phyloP scores from a whole-genome alignment of 257 asterid genomes.

The Nicotiana knightiana region DNA sequence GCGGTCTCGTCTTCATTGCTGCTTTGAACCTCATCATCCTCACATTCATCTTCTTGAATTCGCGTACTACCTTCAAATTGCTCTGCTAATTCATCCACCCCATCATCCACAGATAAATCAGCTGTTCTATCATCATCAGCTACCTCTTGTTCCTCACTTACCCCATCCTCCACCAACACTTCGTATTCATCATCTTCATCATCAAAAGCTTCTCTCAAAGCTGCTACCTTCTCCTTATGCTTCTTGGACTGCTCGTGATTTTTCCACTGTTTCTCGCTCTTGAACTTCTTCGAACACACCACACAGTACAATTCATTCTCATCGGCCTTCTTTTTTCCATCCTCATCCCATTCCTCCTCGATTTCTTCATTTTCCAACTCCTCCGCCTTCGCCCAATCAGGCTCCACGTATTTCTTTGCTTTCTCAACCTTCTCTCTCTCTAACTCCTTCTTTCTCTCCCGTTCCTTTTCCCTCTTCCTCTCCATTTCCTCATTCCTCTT shows the following conservation, averaged over 20 bases:
- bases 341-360: constrained; percentile 48
- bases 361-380: constrained; percentile 54
- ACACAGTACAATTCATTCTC: constrained; percentile 67
- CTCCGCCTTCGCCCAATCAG: constrained; percentile 80
- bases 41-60: constrained; percentile 34
- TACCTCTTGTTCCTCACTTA: constrained; percentile 27
- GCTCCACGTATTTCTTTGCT: constrained; percentile 65
- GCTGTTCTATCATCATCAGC: constrained; percentile 26
- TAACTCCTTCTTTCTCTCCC: constrained; percentile 65
- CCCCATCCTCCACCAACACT: constrained; percentile 27
- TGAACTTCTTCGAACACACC: constrained; percentile 87
- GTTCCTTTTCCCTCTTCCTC: constrained; percentile 70
- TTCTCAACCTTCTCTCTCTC: constrained; percentile 80
- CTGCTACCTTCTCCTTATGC: constrained; percentile 91
- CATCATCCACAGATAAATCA: constrained; percentile 55
- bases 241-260: constrained; percentile 96
- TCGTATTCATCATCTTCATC: constrained; percentile 61
- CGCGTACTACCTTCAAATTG: constrained; percentile 36
- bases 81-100: constrained; percentile 39
- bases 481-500: constrained; percentile 87
- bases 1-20: constrained; percentile 22
- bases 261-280: constrained; percentile 95
- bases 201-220: constrained; percentile 61
- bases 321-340: constrained; percentile 28
- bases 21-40: constrained; percentile 33